phyloP scores from a whole-genome alignment of 2,329 filamentous ascomycete species.

The Penicillium sp. region DNA sequence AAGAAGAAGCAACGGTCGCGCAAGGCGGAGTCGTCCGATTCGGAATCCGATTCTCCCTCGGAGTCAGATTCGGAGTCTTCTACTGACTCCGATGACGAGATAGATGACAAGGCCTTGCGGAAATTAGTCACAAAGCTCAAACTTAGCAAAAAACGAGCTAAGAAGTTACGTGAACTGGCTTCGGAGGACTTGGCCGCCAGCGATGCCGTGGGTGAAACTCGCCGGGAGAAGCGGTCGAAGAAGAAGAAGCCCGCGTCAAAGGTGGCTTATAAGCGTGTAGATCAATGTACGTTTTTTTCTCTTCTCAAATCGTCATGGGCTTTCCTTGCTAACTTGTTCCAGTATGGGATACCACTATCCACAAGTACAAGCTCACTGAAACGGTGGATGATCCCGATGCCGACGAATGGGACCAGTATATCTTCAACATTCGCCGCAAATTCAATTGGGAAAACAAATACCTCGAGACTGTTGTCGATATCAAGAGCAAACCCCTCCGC shows the following conservation, averaged over 20 bases:
- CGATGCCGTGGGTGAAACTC: conserved; percentile 20
- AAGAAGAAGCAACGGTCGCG: conserved; percentile 42
- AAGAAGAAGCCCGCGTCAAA: conserved; percentile 53
- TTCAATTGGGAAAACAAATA: conserved; percentile 87
- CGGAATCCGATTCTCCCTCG: conserved; percentile 12
- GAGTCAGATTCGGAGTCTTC: conserved; percentile 29
- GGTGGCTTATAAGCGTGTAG: conserved; percentile 67
- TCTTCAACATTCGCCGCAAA: conserved; percentile 77
- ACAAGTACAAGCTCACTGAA: conserved; percentile 67
- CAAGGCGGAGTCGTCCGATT: conserved; percentile 23
- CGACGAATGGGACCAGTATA: conserved; percentile 71
- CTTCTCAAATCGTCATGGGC: background rate
- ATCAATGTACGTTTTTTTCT: conserved; percentile 48
- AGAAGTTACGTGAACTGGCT: conserved; percentile 26
- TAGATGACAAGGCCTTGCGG: conserved; percentile 34
- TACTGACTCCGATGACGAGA: conserved; percentile 28
- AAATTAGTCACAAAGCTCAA: conserved; percentile 34
- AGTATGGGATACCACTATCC: conserved; percentile 55
- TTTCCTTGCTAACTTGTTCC: background rate
- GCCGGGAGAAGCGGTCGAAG: conserved; percentile 30
- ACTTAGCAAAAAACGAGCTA: conserved; percentile 33
- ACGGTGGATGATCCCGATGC: conserved; percentile 61
- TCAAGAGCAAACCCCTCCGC: conserved; percentile 77
- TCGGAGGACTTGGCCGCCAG: conserved; percentile 32
- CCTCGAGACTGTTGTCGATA: conserved; percentile 70